Evolutionary conservation across 2,329 filamentous ascomycete genomes (phyloP), one percentile per base, ranked within the genome.

Genomic region (Ascomycota sp.): DNA sequence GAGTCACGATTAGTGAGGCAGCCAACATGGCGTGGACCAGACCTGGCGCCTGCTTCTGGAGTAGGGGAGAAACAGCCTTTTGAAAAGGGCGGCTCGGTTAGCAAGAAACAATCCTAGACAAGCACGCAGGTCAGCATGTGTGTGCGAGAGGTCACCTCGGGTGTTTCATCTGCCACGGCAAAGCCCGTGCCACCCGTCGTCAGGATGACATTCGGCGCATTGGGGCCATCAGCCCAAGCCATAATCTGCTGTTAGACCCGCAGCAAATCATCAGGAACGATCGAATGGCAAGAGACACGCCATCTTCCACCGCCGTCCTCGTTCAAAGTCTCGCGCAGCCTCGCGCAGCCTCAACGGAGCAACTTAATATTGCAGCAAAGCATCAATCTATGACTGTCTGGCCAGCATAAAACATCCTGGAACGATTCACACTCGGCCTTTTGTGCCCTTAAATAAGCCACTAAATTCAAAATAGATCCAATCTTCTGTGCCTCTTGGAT

Each of bases 121-220:
- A 6, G 19, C 12, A 17, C 3, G 13, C 7, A 23, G 13, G 4
- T 3, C n/a, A 12, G 12, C 2, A 20, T 12, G 11, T 8, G 11
- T 4, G 21, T 7, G 5, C n/a, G 9, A n/a, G 9, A 4, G n/a
- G 7, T 13, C 49, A 85, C 81, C 65, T 95, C 89, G 3, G 89
- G 89, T 1, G 89, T 98, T 25, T 67, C 61, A 56, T 98, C 89
- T 32, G 75, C 69, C 8, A 72, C 61, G 7, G 89, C 77, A 51
- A 98, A 98, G 0, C 89, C 89, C 2, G 89, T 98, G 2, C 89
- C 89, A 15, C 89, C 89, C 6, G 82, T 93, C 0, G 83, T 86
- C 28, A 94, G 52, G 35, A 98, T 68, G 33, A 95, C 54, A 51
- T 93, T 86, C 29, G 75, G 50, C 4, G 60, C 50, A 28, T 63